Percentiles rank a stretch among this genome's conserved stretches.
Conservation (phyloP, 768 basidiomycete genomes). For the Boletus vermiculosoides region DNA sequence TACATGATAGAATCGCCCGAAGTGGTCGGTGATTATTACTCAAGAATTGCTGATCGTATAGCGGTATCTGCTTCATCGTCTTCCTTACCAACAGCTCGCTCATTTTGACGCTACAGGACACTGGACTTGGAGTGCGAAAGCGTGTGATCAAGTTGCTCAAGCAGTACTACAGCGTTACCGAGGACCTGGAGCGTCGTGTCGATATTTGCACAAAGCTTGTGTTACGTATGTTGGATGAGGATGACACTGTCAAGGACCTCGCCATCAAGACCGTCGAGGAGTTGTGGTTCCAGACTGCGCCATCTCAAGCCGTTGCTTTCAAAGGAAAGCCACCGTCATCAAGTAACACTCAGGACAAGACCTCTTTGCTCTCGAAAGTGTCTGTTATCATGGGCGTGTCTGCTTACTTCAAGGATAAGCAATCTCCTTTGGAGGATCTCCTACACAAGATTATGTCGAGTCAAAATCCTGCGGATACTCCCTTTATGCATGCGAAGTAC, state of each 20-base stretch:
- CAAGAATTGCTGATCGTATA: conserved; percentile 84
- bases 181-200: conserved; percentile 56
- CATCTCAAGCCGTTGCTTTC: conserved; percentile 32
- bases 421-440: conserved; percentile 81
- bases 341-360: conserved; percentile 47
- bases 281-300: conserved; percentile 69
- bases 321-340: conserved; percentile 38
- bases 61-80: conserved; percentile 54
- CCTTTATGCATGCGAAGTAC: conserved; percentile 63
- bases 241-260: conserved; percentile 92
- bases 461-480: conserved; percentile 57
- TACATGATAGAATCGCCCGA: conserved; percentile 89
- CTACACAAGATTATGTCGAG: conserved; percentile 78
- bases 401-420: conserved; percentile 76
- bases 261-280: conserved; percentile 90
- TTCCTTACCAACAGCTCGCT: background rate
- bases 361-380: conserved; percentile 60
- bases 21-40: conserved; percentile 88
- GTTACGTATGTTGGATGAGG: conserved; percentile 85
- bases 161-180: conserved; percentile 68
- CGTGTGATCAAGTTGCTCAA: conserved; percentile 94
- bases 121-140: conserved; percentile 90
- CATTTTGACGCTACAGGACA: conserved; percentile 57
- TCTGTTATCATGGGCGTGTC: conserved; percentile 84
- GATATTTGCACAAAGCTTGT: conserved; percentile 85